Percentiles rank a stretch among this genome's conserved stretches.
phyloP scores from a whole-genome alignment of 176 grass and related monocot genomes.

The Hsuehochloa calcarea region DNA sequence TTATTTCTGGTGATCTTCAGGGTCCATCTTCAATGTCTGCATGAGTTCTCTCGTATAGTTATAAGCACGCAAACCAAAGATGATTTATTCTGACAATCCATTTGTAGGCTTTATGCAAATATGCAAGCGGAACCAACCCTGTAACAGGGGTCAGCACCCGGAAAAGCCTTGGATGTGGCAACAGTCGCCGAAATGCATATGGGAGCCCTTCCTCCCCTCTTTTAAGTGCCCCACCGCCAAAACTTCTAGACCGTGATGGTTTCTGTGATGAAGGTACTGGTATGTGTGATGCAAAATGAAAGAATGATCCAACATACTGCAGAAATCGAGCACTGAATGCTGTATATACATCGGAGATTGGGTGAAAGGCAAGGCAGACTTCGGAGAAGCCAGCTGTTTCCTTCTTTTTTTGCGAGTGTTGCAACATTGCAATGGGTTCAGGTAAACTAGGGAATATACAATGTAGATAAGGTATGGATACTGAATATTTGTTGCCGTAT shows the following conservation, averaged over 20 bases:
- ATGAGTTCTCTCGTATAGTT: slow-evolving; percentile 8
- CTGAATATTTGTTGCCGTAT: slow-evolving; percentile 10
- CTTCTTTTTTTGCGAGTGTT: slow-evolving; percentile 9
- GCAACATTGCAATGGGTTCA: slow-evolving; percentile 17
- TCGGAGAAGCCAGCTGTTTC: neutral
- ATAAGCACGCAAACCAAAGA: neutral
- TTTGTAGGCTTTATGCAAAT: slow-evolving; percentile 85
- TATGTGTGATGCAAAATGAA: slow-evolving; percentile 75
- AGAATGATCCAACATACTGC: slow-evolving; percentile 11
- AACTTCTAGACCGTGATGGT: slow-evolving; percentile 87
- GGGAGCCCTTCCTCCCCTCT: slow-evolving; percentile 95
- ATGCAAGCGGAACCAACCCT: slow-evolving; percentile 85
- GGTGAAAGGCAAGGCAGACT: slow-evolving; percentile 17
- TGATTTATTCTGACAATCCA: neutral
- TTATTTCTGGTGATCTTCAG: neutral
- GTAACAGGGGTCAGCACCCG: slow-evolving; percentile 79
- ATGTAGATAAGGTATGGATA: slow-evolving; percentile 25
- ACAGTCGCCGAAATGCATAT: slow-evolving; percentile 78
- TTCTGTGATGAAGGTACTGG: slow-evolving; percentile 76
- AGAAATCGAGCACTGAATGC: slow-evolving; percentile 30
- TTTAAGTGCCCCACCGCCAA: slow-evolving; percentile 75
- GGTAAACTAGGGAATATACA: slow-evolving; percentile 22
- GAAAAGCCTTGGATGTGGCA: slow-evolving; percentile 85
- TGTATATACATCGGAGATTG: slow-evolving; percentile 42
- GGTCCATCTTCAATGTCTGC: neutral